Evolutionary conservation across 2,329 filamentous ascomycete species (phyloP), one percentile per base, ranked within the genome.

Genomic region (Biscogniauxia marginata): DNA sequence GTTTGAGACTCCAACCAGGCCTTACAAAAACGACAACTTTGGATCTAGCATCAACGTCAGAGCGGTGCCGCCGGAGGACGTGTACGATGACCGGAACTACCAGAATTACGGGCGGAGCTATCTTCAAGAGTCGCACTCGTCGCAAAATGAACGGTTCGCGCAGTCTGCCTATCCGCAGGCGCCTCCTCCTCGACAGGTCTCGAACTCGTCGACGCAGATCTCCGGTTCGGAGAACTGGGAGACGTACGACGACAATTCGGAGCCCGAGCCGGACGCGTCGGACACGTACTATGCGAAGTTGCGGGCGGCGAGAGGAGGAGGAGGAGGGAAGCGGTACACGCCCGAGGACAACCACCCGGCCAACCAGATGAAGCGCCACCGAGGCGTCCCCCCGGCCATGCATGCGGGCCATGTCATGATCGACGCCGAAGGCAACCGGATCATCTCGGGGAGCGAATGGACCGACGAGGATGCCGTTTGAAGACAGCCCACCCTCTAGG

Each of bases 151-250:
- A 19, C 73, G 70, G 46, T 65, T 70, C 43, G 55, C 62, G 8
- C 67, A 71, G 4, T 65, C 70, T 5, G 58, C 67, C n/a, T 80
- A 79, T 57, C 69, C 74, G 13, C 74, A 75, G 25, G 75, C 74
- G 16, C 73, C 72, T 9, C 74, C 74, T 1, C 73, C 78, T 1
- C 80, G 91, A 49, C 90, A 93, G 65, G 86, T 88, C 16, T 91
- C 88, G 6, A 86, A 86, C 62, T 87, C 88, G 1, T 93, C 90
- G n/a, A 91, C 89, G 1, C 81, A 81, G 20, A 81, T 89, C 22
- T 91, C 90, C 4, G 91, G 90, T 1, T 96, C 91, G 3, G 93
- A 98, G 74, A 98, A 98, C 72, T 98, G 93, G 93, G 93, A 98
- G 74, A 96, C 93, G 8, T 98, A 95, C 67, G 93, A 95, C 65